Conservation (phyloP, 225 moss, liverwort and hornwort genomes). For the Asterella californica region DNA sequence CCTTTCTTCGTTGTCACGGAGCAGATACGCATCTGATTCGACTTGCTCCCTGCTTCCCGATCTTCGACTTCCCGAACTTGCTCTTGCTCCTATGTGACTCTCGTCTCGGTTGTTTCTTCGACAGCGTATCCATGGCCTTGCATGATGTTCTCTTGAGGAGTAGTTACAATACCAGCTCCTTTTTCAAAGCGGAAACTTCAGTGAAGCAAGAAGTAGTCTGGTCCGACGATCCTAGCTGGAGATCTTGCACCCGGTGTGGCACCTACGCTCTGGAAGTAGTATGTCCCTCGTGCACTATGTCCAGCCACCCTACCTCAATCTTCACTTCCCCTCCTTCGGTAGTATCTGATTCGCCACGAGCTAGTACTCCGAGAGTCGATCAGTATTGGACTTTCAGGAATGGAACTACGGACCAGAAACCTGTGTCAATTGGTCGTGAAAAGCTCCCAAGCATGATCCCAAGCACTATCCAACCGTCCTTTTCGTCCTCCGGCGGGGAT, state of each 20-base stretch:
- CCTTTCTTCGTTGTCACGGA: background rate
- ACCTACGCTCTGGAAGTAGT: constrained; percentile 6
- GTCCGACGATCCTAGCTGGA: constrained; percentile 22
- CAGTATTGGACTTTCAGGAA: constrained; percentile 22
- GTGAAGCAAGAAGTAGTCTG: constrained; percentile 28
- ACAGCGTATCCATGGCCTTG: constrained; percentile 36
- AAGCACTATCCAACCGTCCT: background rate
- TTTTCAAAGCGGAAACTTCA: constrained; percentile 27
- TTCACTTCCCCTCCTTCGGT: background rate
- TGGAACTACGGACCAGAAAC: constrained; percentile 9
- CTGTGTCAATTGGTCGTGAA: constrained; percentile 14
- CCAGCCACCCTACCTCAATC: background rate
- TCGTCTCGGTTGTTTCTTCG: background rate
- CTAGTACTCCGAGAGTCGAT: background rate
- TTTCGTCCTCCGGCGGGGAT: constrained; percentile 17
- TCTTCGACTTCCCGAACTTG: background rate
- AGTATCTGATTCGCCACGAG: background rate
- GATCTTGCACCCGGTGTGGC: constrained; percentile 24
- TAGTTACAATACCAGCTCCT: constrained; percentile 17
- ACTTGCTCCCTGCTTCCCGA: background rate
- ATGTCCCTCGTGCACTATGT: constrained; percentile 22
- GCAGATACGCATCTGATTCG: background rate
- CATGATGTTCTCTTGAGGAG: constrained; percentile 21
- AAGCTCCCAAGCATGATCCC: constrained; percentile 8
- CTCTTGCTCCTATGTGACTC: background rate